Evolutionary conservation across 495 filamentous ascomycete species (phyloP).

Genomic region (Penicillium herquei): DNA sequence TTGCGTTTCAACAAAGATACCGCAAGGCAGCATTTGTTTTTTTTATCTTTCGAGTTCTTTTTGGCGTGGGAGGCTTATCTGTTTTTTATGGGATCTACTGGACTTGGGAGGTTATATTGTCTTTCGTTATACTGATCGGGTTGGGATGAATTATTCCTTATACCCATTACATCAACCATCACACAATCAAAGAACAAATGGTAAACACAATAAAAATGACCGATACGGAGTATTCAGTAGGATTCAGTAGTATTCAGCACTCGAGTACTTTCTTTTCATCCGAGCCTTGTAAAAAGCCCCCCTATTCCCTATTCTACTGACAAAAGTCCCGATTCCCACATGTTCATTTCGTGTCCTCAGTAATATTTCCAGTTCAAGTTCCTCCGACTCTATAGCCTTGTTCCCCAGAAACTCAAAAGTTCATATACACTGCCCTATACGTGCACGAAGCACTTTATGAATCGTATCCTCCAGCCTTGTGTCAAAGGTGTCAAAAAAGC

Average conservation of each 20-base stretch:
- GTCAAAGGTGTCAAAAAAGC: too few species aligned
- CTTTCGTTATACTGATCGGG: not conserved
- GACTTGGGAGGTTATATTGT: slow-evolving; percentile 1
- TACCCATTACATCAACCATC: not conserved
- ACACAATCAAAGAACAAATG: not conserved
- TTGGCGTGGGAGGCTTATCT: not conserved
- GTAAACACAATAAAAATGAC: not conserved
- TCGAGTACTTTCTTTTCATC: too few species aligned
- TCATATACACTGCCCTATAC: too few species aligned
- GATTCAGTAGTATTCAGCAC: too few species aligned
- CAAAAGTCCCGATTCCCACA: not conserved
- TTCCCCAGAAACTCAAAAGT: not conserved
- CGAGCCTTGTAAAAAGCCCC: not conserved
- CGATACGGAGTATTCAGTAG: too few species aligned
- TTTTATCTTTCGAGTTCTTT: not conserved
- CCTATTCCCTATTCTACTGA: not conserved
- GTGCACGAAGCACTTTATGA: too few species aligned
- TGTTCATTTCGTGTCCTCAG: not conserved
- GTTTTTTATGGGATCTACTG: not conserved
- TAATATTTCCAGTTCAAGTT: not conserved
- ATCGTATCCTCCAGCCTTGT: too few species aligned
- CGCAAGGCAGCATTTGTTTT: slow-evolving; percentile 9
- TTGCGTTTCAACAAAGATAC: slow-evolving; percentile 8
- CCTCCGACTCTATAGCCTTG: not conserved
- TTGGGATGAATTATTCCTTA: not conserved